Conservation (phyloP, 345 rosid species). For the Boechera divaricarpa region DNA sequence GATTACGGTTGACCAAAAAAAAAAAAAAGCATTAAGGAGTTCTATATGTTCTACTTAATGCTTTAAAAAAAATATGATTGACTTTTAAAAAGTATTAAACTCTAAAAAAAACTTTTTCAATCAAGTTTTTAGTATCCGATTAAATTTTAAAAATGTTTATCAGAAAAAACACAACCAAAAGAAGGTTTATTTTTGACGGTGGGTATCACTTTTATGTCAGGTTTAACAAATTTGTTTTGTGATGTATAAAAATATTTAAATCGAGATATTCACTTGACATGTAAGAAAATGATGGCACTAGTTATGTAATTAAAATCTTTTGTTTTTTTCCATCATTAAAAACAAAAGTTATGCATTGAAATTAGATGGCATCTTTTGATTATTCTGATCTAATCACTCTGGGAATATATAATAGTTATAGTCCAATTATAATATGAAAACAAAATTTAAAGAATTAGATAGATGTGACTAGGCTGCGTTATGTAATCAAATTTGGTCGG, state of each 20-base stretch:
- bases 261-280: conserved; percentile 25
- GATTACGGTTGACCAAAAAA: too few relatives aligned
- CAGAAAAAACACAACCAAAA: too few relatives aligned
- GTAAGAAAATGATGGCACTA: conserved; percentile 18
- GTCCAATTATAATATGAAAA: conserved; percentile 13
- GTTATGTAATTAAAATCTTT: not conserved
- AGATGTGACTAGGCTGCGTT: conserved; percentile 41
- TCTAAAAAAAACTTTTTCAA: too few relatives aligned
- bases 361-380: conserved; percentile 32
- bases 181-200: conserved; percentile 3
- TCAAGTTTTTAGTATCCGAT: too few relatives aligned
- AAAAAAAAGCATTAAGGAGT: too few relatives aligned
- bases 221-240: conserved; percentile 10
- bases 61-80: too few relatives aligned
- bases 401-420: conserved; percentile 22
- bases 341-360: not conserved
- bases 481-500: conserved; percentile 32
- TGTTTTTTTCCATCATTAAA: conserved; percentile 4
- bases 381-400: conserved; percentile 33
- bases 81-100: too few relatives aligned
- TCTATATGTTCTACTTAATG: too few relatives aligned
- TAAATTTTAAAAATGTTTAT: too few relatives aligned
- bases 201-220: conserved; percentile 4
- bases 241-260: not conserved
- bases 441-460: conserved; percentile 32